These are phyloP conservation scores for Globisporangium paddicum DNA, from an alignment of 352 stramenopile species.

Conservation along the genomic window DNA sequence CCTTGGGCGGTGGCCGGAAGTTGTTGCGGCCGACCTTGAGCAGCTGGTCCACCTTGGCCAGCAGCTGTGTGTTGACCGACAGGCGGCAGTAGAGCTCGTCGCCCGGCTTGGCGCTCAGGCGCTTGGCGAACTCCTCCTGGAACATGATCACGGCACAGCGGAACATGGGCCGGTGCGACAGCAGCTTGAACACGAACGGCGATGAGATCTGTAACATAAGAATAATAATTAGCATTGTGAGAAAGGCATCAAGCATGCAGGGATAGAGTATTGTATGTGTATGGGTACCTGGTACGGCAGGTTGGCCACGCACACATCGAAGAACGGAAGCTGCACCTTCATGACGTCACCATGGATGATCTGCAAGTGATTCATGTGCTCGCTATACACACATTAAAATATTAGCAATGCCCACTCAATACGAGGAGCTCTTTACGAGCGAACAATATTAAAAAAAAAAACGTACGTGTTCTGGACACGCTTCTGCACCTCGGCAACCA, in stretches of 20 bases:
- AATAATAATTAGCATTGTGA: neutral
- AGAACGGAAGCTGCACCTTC: slow-evolving; percentile 98
- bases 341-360: slow-evolving; percentile 99
- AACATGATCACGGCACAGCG: slow-evolving; percentile 99
- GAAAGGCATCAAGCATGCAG: no score
- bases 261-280: no score
- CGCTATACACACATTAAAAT: slow-evolving; percentile 31
- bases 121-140: slow-evolving; percentile 98
- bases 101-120: slow-evolving; percentile 95
- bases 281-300: slow-evolving; percentile 99
- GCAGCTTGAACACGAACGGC: slow-evolving; percentile 98
- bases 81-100: slow-evolving; percentile 98
- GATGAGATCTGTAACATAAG: no score
- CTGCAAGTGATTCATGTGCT: slow-evolving; percentile 92
- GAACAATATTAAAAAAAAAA: no score
- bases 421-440: neutral
- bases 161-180: slow-evolving; percentile 97
- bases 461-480: slow-evolving; percentile 95
- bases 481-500: slow-evolving; percentile 99
- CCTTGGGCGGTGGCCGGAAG: slow-evolving; percentile 97
- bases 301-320: slow-evolving; percentile 99
- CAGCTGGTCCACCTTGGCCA: slow-evolving; percentile 98
- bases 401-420: neutral
- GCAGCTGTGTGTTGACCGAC: slow-evolving; percentile 98
- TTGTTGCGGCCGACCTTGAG: slow-evolving; percentile 99